Percentiles rank a stretch among this genome's conserved stretches.
These are phyloP conservation scores for Rubroboletus satanas DNA, from an alignment of 768 basidiomycete genomes.

Conservation along the genomic window DNA sequence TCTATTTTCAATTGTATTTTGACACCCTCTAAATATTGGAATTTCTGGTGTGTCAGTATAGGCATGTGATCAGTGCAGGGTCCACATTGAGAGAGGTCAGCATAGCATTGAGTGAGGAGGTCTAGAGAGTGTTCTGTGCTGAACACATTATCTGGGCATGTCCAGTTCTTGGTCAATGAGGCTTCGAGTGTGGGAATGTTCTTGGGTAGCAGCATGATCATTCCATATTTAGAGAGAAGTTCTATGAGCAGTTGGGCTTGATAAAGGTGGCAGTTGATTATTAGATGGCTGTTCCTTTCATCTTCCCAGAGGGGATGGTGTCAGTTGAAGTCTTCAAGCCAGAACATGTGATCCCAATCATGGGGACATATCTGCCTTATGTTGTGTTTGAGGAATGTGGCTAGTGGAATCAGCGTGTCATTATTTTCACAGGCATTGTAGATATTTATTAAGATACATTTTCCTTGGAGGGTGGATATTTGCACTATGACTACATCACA, in stretches of 20 bases:
- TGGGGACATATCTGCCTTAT: too few species aligned
- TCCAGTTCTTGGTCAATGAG: conserved; percentile 29
- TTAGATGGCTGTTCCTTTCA: background rate
- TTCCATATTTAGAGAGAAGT: conserved; percentile 6
- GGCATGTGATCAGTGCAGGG: too few species aligned
- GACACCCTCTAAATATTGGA: too few species aligned
- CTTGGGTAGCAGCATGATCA: conserved; percentile 35
- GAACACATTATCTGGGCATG: conserved; percentile 7
- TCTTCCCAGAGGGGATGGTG: background rate
- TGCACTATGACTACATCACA: too few species aligned
- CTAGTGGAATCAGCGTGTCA: too few species aligned
- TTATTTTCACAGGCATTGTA: too few species aligned
- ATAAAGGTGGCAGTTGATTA: background rate
- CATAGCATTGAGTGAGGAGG: background rate
- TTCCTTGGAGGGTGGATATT: too few species aligned
- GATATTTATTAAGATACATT: too few species aligned
- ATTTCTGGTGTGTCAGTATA: too few species aligned
- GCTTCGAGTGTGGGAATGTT: conserved; percentile 35
- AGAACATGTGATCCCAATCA: background rate
- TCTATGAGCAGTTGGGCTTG: background rate
- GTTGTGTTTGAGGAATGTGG: too few species aligned
- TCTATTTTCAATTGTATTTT: too few species aligned
- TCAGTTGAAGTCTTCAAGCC: background rate
- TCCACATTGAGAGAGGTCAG: too few species aligned
- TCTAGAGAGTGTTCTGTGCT: background rate